phyloP scores from a whole-genome alignment of 345 rosid species.

The Populus nigra region DNA sequence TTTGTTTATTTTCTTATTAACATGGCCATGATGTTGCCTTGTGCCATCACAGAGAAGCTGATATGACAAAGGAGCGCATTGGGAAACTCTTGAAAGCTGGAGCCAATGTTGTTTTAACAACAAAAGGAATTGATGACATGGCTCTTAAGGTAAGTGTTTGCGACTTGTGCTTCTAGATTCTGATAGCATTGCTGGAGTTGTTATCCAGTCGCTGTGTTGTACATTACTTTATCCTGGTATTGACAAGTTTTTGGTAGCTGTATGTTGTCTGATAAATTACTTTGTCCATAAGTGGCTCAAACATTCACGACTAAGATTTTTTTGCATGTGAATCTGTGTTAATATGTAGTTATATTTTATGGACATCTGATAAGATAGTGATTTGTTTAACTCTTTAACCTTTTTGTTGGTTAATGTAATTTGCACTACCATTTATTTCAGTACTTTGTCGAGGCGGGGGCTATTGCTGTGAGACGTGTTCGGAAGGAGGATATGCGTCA shows the following conservation, averaged over 20 bases:
- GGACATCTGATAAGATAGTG: background rate
- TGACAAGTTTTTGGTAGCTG: background rate
- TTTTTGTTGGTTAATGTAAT: background rate
- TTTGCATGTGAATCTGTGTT: background rate
- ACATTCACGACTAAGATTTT: background rate
- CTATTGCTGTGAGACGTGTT: constrained; percentile 96
- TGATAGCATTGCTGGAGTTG: background rate
- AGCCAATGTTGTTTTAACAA: constrained; percentile 93
- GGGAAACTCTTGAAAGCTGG: constrained; percentile 92
- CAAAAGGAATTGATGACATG: constrained; percentile 99
- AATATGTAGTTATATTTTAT: background rate
- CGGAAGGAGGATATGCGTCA: constrained; percentile 97
- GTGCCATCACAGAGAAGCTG: constrained; percentile 69
- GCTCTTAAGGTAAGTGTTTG: constrained; percentile 68
- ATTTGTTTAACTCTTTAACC: background rate
- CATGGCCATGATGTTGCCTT: constrained; percentile 12
- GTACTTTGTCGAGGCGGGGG: constrained; percentile 97
- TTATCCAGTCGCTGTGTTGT: background rate
- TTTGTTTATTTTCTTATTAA: background rate
- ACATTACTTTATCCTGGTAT: background rate
- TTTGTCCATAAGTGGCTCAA: background rate
- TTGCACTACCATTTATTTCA: constrained; percentile 24
- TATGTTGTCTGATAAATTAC: background rate
- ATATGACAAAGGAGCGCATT: constrained; percentile 94
- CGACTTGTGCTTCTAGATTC: background rate